Evolutionary conservation across 257 asterid genomes (phyloP).

Genomic region (Solanum sejunctum): DNA sequence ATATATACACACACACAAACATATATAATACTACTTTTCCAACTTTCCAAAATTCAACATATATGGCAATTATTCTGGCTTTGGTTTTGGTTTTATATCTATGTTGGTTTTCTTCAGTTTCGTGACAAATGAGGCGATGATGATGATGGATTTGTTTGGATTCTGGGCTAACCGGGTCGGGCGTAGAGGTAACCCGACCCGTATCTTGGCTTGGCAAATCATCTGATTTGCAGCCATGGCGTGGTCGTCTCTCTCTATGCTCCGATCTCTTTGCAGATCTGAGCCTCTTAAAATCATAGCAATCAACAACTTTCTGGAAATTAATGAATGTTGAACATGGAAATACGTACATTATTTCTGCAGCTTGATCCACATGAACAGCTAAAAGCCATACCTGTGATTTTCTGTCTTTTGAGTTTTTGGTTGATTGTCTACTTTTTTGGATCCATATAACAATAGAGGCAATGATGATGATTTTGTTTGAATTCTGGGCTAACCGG

Average conservation of each 20-base stretch:
- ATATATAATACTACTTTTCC: background rate
- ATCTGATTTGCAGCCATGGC: conserved; percentile 32
- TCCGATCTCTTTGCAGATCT: conserved; percentile 12
- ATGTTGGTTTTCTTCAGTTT: background rate
- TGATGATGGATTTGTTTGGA: background rate
- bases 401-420: background rate
- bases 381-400: background rate
- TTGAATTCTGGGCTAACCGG: too few species aligned
- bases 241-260: background rate
- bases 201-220: conserved; percentile 19
- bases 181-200: background rate
- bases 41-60: background rate
- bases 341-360: background rate
- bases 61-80: background rate
- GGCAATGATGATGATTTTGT: background rate
- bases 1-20: too few species aligned
- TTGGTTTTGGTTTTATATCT: background rate
- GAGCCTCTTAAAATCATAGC: conserved; percentile 5
- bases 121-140: background rate
- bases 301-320: background rate
- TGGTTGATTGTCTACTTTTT: background rate
- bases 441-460: background rate
- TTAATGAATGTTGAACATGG: background rate
- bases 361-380: background rate
- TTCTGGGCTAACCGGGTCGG: background rate